phyloP scores from a whole-genome alignment of 331 rosid genomes.

The Acacia pycnantha region DNA sequence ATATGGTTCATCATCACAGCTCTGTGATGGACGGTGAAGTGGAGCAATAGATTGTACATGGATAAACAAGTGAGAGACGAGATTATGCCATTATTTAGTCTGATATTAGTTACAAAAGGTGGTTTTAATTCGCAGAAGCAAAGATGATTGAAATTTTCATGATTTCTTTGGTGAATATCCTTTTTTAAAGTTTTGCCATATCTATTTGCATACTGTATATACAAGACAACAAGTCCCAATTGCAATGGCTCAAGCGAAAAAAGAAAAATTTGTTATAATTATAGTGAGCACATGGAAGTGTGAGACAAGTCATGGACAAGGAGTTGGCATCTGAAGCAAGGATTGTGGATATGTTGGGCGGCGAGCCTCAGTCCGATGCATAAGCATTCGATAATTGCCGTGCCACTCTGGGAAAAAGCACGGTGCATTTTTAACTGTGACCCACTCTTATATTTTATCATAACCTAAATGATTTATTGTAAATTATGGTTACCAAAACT shows the following conservation, averaged over 20 bases:
- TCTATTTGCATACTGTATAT: slow-evolving; percentile 59
- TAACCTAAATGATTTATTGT: slow-evolving; percentile 37
- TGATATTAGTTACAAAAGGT: slow-evolving; percentile 54
- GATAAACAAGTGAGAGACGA: slow-evolving; percentile 43
- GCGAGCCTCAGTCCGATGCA: slow-evolving; percentile 10
- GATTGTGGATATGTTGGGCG: slow-evolving; percentile 4
- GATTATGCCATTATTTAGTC: slow-evolving; percentile 45
- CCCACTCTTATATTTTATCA: neutral
- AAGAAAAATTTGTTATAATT: neutral
- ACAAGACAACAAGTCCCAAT: slow-evolving; percentile 33
- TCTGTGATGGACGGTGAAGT: slow-evolving; percentile 75
- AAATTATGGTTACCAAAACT: slow-evolving; percentile 21
- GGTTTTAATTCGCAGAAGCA: slow-evolving; percentile 52
- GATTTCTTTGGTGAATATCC: slow-evolving; percentile 48
- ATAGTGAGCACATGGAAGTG: slow-evolving; percentile 30
- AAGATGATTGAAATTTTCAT: slow-evolving; percentile 52
- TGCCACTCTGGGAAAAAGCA: neutral
- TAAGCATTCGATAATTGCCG: slow-evolving; percentile 29
- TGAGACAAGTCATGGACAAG: slow-evolving; percentile 17
- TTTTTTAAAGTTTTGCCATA: slow-evolving; percentile 46
- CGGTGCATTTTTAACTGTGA: slow-evolving; percentile 20
- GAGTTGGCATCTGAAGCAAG: slow-evolving; percentile 10
- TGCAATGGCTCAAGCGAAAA: slow-evolving; percentile 25
- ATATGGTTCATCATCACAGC: slow-evolving; percentile 96
- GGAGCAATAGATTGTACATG: slow-evolving; percentile 70